Percentiles rank a stretch among this genome's conserved stretches.
Conservation (phyloP, 768 basidiomycete species). For the Termitomyces sp. region DNA sequence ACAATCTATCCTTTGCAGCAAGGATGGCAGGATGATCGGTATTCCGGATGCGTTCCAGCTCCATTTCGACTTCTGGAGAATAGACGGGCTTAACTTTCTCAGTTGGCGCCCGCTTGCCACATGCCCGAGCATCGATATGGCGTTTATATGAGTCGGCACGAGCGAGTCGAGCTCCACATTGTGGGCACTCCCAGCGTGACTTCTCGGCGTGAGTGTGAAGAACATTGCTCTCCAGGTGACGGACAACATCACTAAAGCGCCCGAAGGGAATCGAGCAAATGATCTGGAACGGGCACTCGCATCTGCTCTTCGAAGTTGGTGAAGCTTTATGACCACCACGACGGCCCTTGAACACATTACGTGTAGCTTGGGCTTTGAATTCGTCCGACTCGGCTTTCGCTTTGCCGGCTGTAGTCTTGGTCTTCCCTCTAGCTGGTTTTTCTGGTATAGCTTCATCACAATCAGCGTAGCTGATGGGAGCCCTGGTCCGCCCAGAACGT, state of each 20-base stretch:
- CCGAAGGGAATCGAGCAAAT: not conserved
- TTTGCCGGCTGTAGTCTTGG: not conserved
- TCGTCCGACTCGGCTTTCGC: not conserved
- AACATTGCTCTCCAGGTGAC: conserved; percentile 3
- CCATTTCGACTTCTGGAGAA: not conserved
- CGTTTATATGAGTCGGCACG: conserved; percentile 3
- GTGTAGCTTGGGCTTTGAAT: not conserved
- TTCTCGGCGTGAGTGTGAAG: conserved; percentile 1
- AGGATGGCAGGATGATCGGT: conserved; percentile 3
- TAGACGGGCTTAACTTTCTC: not conserved
- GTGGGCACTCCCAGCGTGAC: not conserved
- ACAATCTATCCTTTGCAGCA: conserved; percentile 1
- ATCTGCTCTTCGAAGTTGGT: not conserved
- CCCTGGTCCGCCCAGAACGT: conserved; percentile 1
- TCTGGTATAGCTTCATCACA: conserved; percentile 3
- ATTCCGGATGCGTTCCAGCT: conserved; percentile 1
- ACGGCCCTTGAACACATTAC: not conserved
- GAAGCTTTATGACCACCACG: not conserved
- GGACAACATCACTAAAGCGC: conserved; percentile 2
- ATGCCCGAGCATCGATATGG: not conserved
- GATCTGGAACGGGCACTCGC: not conserved
- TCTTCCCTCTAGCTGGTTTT: not conserved
- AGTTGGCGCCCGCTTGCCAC: conserved; percentile 4
- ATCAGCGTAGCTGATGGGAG: conserved; percentile 1
- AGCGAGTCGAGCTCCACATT: not conserved